Evolutionary conservation across 176 grass and related monocot genomes (phyloP).

Genomic region (Zizania latifolia): DNA sequence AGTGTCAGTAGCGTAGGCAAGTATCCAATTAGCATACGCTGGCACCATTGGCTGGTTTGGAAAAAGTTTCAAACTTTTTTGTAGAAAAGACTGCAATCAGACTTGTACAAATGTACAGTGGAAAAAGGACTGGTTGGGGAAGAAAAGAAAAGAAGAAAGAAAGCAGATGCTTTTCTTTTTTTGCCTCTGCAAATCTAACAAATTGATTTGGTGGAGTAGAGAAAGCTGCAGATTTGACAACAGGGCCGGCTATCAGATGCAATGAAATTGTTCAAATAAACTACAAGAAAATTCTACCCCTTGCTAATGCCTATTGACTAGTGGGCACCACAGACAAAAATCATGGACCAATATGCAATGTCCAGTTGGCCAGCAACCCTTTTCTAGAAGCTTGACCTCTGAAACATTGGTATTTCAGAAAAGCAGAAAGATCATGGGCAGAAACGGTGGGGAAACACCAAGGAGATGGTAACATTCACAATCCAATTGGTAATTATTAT

Average conservation of each 20-base stretch:
- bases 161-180: neutral
- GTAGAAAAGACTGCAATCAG: neutral
- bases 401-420: neutral
- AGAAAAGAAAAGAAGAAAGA: neutral
- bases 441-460: constrained; percentile 28
- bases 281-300: neutral
- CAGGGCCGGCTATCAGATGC: neutral
- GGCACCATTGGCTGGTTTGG: neutral
- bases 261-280: constrained; percentile 3
- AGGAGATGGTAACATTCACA: neutral
- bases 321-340: neutral
- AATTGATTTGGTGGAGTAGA: constrained; percentile 5
- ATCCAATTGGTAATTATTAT: too few relatives aligned
- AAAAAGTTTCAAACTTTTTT: neutral
- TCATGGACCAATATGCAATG: too few relatives aligned
- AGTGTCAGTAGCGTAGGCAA: too few relatives aligned
- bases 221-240: constrained; percentile 16
- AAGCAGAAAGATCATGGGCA: constrained; percentile 6
- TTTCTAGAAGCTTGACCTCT: constrained; percentile 32
- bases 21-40: too few relatives aligned
- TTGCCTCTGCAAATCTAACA: neutral
- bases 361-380: neutral
- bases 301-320: neutral
- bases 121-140: neutral
- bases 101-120: neutral